These are phyloP conservation scores for Backusella circina DNA, from an alignment of 192 early-diverging fungal genomes.

Conservation along the genomic window DNA sequence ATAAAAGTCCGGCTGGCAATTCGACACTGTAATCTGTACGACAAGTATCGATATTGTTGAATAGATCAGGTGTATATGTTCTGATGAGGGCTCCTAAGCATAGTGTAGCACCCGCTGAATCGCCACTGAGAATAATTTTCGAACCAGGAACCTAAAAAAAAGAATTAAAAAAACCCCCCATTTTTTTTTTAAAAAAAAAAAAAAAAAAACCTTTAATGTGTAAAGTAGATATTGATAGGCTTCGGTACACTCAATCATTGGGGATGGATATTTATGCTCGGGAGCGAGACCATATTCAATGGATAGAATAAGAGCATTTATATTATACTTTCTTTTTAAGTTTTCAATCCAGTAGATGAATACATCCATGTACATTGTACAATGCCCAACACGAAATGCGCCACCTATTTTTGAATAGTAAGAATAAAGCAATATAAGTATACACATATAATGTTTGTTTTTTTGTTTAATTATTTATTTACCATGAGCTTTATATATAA, in stretches of 20 bases:
- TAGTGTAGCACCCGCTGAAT: slow-evolving; percentile 28
- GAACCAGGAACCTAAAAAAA: slow-evolving; percentile 8
- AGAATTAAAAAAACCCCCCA: neutral
- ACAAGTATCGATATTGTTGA: neutral
- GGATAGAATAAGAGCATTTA: slow-evolving; percentile 26
- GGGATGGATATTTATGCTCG: slow-evolving; percentile 21
- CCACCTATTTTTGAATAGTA: slow-evolving; percentile 17
- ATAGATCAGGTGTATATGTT: slow-evolving; percentile 11
- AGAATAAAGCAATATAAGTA: neutral
- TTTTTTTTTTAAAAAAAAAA: slow-evolving; percentile 5
- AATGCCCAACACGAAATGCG: slow-evolving; percentile 27
- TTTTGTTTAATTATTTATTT: neutral
- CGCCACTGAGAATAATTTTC: slow-evolving; percentile 20
- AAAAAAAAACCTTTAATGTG: slow-evolving; percentile 6
- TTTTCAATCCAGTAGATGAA: slow-evolving; percentile 25
- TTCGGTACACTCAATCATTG: slow-evolving; percentile 10
- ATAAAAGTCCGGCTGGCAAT: slow-evolving; percentile 23
- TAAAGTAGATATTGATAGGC: slow-evolving; percentile 26
- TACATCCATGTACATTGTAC: slow-evolving; percentile 27
- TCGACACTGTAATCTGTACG: neutral
- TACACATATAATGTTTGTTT: neutral
- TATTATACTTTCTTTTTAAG: slow-evolving; percentile 19
- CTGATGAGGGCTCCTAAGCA: slow-evolving; percentile 20
- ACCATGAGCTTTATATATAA: slow-evolving; percentile 9
- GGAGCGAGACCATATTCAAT: slow-evolving; percentile 30